Evolutionary conservation across 1,284 basidiomycete genomes (phyloP).

Genomic region (Omphalotus olearius): DNA sequence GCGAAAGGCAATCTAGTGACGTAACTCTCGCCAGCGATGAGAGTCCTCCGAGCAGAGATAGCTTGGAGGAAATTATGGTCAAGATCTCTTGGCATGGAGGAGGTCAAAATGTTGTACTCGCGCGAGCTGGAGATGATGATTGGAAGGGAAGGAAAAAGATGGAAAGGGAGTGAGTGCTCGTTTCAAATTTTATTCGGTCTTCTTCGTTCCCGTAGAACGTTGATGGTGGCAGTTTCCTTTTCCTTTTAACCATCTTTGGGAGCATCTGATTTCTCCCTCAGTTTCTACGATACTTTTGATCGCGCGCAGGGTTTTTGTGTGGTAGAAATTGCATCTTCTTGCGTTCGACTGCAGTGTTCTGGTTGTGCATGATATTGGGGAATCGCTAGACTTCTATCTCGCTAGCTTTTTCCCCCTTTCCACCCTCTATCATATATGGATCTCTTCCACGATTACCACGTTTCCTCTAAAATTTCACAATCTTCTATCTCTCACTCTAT

Average conservation of each 20-base stretch:
- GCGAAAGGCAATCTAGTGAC: background rate
- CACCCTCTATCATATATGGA: too few species aligned
- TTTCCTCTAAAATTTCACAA: too few species aligned
- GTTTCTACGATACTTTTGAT: too few species aligned
- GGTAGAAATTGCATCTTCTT: background rate
- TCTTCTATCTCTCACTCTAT: background rate
- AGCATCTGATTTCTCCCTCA: too few species aligned
- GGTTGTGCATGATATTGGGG: too few species aligned
- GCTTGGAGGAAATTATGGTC: constrained; percentile 32
- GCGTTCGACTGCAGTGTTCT: background rate
- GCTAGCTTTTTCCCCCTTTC: too few species aligned
- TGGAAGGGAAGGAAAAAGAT: constrained; percentile 65
- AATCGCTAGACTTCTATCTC: too few species aligned
- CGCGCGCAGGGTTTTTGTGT: too few species aligned
- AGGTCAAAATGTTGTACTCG: constrained; percentile 57
- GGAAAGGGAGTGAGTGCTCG: constrained; percentile 52
- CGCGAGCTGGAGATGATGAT: constrained; percentile 66
- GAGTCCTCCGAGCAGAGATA: background rate
- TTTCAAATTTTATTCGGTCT: background rate
- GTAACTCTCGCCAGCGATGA: background rate
- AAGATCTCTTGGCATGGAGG: constrained; percentile 62
- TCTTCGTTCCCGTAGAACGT: background rate
- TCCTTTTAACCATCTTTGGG: background rate
- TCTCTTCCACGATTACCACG: too few species aligned
- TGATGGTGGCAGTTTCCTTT: too few species aligned